Conservation (phyloP, 495 filamentous ascomycete species). For the Copromyces sp. region DNA sequence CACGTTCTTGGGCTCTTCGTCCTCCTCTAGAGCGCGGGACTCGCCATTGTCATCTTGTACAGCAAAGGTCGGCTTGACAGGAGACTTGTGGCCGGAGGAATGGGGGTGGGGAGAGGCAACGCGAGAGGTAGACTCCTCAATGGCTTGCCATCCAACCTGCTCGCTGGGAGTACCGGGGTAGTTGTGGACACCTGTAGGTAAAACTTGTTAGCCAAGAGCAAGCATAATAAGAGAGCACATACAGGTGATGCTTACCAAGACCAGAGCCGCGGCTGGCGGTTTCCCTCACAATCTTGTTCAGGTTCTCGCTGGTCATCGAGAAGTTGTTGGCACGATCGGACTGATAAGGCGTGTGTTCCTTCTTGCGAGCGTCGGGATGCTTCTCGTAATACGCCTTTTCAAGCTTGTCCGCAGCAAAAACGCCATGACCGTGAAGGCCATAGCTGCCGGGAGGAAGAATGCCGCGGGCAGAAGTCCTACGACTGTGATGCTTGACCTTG, state of each 20-base stretch:
- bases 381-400: slow-evolving; percentile 85
- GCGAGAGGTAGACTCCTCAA: slow-evolving; percentile 66
- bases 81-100: slow-evolving; percentile 29
- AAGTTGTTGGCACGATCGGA: slow-evolving; percentile 64
- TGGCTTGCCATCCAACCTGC: slow-evolving; percentile 70
- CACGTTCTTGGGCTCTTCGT: slow-evolving; percentile 18
- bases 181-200: slow-evolving; percentile 33
- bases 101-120: slow-evolving; percentile 52
- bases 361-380: slow-evolving; percentile 69
- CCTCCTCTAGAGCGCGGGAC: slow-evolving; percentile 37
- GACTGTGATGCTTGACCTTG: slow-evolving; percentile 53
- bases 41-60: slow-evolving; percentile 14
- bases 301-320: slow-evolving; percentile 80
- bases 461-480: slow-evolving; percentile 41
- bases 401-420: slow-evolving; percentile 57
- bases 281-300: slow-evolving; percentile 81
- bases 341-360: slow-evolving; percentile 45
- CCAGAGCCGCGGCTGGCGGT: slow-evolving; percentile 56
- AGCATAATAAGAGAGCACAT: background rate
- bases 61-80: slow-evolving; percentile 13
- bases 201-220: slow-evolving; percentile 18
- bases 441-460: slow-evolving; percentile 64
- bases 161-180: slow-evolving; percentile 60
- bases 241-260: slow-evolving; percentile 40
- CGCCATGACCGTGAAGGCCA: slow-evolving; percentile 76